These are phyloP conservation scores for Microdochium trichocladiopsis DNA, from an alignment of 2,329 filamentous ascomycete genomes.

Conservation along the genomic window DNA sequence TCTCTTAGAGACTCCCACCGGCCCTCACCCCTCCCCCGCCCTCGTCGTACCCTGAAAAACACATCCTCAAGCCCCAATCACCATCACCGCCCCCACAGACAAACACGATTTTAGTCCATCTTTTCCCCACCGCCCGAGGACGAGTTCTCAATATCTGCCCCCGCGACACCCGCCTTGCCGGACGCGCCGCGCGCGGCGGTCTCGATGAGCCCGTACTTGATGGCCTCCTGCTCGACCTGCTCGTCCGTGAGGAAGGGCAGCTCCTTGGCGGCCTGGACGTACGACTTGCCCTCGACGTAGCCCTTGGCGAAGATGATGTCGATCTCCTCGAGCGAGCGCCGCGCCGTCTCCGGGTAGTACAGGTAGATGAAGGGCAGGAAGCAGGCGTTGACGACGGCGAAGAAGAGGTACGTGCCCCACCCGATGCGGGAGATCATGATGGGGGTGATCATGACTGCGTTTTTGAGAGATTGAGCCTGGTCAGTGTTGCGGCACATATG, in stretches of 20 bases:
- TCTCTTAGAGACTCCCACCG: too few species aligned
- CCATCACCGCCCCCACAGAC: too few species aligned
- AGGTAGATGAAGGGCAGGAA: slow-evolving; percentile 36
- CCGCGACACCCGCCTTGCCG: too few species aligned
- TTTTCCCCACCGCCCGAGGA: too few species aligned
- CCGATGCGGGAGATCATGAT: slow-evolving; percentile 52
- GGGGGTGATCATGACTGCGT: slow-evolving; percentile 58
- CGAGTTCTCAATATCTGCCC: too few species aligned
- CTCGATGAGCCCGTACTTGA: slow-evolving; percentile 20
- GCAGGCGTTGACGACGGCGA: slow-evolving; percentile 23
- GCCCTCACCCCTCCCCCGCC: too few species aligned
- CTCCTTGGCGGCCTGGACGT: slow-evolving; percentile 50
- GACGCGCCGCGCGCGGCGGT: neutral
- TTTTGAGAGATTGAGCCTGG: slow-evolving; percentile 34
- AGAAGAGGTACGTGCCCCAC: slow-evolving; percentile 48
- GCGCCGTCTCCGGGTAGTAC: slow-evolving; percentile 44
- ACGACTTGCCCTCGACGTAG: slow-evolving; percentile 49
- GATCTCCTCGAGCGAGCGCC: slow-evolving; percentile 46
- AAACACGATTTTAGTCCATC: too few species aligned
- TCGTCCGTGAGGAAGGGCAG: slow-evolving; percentile 43
- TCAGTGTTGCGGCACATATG: slow-evolving; percentile 13
- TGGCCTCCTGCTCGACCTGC: slow-evolving; percentile 44
- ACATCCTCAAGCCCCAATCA: too few species aligned
- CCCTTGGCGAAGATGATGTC: slow-evolving; percentile 55
- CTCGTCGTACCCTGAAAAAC: too few species aligned